Evolutionary conservation across 2,329 filamentous ascomycete species (phyloP).

Genomic region (Pseudocercospora cruenta): DNA sequence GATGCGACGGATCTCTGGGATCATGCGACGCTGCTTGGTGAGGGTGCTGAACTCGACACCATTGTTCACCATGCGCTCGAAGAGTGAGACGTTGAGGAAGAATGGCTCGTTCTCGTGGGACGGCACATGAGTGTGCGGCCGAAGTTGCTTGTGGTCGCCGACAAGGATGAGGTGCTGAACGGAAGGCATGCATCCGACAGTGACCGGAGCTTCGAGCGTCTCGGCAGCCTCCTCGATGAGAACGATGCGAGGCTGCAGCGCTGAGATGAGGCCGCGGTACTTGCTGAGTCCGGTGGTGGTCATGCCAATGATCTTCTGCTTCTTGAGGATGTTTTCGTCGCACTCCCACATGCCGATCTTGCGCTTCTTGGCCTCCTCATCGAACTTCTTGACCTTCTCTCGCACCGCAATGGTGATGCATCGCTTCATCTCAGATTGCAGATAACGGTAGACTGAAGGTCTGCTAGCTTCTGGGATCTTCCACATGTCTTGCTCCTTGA

Average conservation of each 20-base stretch:
- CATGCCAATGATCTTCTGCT: conserved; percentile 64
- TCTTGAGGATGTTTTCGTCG: conserved; percentile 64
- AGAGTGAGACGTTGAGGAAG: conserved; percentile 73
- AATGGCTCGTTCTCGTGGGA: conserved; percentile 65
- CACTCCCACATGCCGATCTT: conserved; percentile 52
- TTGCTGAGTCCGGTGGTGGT: conserved; percentile 84
- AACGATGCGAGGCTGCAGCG: conserved; percentile 67
- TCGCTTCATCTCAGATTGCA: conserved; percentile 61
- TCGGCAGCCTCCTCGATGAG: conserved; percentile 83
- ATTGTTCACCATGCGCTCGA: conserved; percentile 75
- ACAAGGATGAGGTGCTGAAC: conserved; percentile 70
- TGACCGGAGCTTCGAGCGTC: conserved; percentile 67
- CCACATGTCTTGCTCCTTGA: conserved; percentile 61
- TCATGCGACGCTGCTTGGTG: conserved; percentile 72
- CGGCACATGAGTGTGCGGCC: conserved; percentile 67
- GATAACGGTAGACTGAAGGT: conserved; percentile 67
- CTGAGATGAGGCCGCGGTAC: conserved; percentile 71
- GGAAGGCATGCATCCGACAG: conserved; percentile 63
- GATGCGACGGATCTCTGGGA: conserved; percentile 66
- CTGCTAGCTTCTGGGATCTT: conserved; percentile 60
- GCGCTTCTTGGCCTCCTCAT: conserved; percentile 54
- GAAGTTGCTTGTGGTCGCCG: conserved; percentile 80
- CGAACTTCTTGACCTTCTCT: conserved; percentile 55
- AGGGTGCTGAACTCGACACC: conserved; percentile 66
- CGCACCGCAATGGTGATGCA: conserved; percentile 54